Percentiles rank a stretch among this genome's conserved stretches.
These are phyloP conservation scores for Magnaporthales sp. DNA, from an alignment of 2,329 filamentous ascomycete species.

Conservation along the genomic window DNA sequence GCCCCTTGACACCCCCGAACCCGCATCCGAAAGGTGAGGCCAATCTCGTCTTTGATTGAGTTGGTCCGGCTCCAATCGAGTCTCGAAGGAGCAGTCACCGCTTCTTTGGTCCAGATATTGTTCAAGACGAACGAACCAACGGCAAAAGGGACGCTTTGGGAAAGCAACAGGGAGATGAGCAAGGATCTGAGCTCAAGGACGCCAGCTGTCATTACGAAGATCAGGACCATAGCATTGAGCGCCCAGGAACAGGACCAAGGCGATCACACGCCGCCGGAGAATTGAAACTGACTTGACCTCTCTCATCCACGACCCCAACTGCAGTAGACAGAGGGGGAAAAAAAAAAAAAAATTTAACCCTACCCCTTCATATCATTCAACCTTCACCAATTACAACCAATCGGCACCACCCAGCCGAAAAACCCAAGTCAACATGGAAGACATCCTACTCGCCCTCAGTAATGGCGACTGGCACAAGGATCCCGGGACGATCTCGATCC, in stretches of 20 bases:
- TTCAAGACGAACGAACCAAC: not conserved
- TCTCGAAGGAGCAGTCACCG: not conserved
- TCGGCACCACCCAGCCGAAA: not conserved
- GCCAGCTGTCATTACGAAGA: not conserved
- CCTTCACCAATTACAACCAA: not conserved
- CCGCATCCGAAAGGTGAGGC: not conserved
- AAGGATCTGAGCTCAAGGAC: not conserved
- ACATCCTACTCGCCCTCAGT: not conserved
- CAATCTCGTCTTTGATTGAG: not conserved
- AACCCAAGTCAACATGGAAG: constrained; percentile 1
- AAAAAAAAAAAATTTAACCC: not conserved
- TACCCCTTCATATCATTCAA: not conserved
- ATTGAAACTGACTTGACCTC: not conserved
- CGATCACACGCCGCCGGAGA: not conserved
- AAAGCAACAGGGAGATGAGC: not conserved
- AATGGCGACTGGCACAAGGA: not conserved
- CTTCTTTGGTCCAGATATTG: not conserved
- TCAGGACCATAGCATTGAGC: not conserved
- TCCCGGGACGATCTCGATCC: constrained; percentile 22
- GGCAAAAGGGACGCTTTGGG: not conserved
- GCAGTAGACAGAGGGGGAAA: not conserved
- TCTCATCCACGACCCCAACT: not conserved
- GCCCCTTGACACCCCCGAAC: not conserved
- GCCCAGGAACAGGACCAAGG: not conserved
- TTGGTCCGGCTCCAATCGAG: not conserved